Percentiles rank a stretch among this genome's conserved stretches.
phyloP scores from a whole-genome alignment of 2,329 filamentous ascomycete species.

The Calonectria hawksworthii region DNA sequence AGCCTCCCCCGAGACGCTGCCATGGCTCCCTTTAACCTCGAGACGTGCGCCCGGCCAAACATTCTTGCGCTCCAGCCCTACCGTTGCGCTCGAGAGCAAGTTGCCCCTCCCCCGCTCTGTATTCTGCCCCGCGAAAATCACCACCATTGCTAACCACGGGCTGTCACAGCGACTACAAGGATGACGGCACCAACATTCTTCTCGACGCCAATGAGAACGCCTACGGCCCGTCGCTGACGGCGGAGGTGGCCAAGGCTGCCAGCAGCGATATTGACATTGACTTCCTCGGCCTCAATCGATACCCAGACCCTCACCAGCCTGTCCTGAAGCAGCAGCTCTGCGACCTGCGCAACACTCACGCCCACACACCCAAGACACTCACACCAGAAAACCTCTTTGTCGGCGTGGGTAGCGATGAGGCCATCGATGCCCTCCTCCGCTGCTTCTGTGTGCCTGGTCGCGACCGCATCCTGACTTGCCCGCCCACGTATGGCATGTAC shows the following conservation, averaged over 20 bases:
- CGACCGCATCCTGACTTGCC: conserved; percentile 94
- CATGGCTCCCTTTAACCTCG: conserved; percentile 78
- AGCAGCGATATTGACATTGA: conserved; percentile 67
- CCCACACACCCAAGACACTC: conserved; percentile 81
- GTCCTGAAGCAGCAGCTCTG: conserved; percentile 90
- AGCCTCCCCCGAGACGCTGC: conserved; percentile 18
- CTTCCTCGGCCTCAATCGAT: conserved; percentile 88
- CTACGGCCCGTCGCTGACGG: conserved; percentile 83
- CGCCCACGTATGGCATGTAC: conserved; percentile 99
- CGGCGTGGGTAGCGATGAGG: conserved; percentile 96
- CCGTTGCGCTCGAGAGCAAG: conserved; percentile 85
- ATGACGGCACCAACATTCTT: conserved; percentile 94
- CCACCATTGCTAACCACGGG: conserved; percentile 23
- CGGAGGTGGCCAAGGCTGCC: conserved; percentile 54
- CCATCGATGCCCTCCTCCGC: conserved; percentile 92
- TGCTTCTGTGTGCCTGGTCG: conserved; percentile 91
- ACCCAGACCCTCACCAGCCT: conserved; percentile 95
- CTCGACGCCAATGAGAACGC: conserved; percentile 99
- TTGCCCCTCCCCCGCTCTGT: conserved; percentile 31
- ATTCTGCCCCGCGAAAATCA: conserved; percentile 25
- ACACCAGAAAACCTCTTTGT: conserved; percentile 90
- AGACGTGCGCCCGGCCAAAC: conserved; percentile 82
- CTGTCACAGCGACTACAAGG: conserved; percentile 90
- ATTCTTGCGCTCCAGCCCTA: conserved; percentile 84
- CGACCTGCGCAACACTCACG: conserved; percentile 86